These are phyloP conservation scores for Monilinia aucupariae DNA, from an alignment of 2,329 filamentous ascomycete genomes.

Conservation along the genomic window DNA sequence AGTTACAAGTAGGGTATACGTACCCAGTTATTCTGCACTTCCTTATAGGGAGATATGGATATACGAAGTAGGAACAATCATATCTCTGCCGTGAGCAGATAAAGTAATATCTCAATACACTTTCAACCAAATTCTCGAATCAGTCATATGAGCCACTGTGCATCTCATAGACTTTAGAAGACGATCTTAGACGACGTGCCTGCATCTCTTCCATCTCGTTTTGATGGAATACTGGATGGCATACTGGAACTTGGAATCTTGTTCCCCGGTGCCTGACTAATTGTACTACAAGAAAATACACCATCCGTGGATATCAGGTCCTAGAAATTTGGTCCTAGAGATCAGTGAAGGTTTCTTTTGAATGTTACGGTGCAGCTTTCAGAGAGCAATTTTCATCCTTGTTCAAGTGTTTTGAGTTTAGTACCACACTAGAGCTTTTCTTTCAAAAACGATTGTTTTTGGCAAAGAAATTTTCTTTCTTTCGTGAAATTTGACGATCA, in stretches of 20 bases:
- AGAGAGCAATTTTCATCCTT: too few species aligned
- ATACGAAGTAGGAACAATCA: not conserved
- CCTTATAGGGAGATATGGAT: not conserved
- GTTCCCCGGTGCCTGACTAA: not conserved
- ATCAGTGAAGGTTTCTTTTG: too few species aligned
- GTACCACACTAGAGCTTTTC: too few species aligned
- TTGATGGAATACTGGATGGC: not conserved
- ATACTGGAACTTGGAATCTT: not conserved
- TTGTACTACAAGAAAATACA: not conserved
- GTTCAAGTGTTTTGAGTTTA: too few species aligned
- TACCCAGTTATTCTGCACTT: not conserved
- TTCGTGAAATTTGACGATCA: too few species aligned
- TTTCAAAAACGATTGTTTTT: too few species aligned
- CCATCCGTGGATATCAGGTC: not conserved
- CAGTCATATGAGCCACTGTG: not conserved
- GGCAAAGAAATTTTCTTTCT: too few species aligned
- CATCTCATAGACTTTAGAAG: not conserved
- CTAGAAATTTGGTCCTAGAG: too few species aligned
- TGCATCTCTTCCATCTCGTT: not conserved
- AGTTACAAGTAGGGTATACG: not conserved
- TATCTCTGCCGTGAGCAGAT: not conserved
- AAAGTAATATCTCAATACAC: not conserved
- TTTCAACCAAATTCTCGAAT: too few species aligned
- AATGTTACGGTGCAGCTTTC: too few species aligned
- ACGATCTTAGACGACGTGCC: not conserved